These are phyloP conservation scores for Penicillium sp. DNA, from an alignment of 2,329 filamentous ascomycete genomes.

Conservation along the genomic window DNA sequence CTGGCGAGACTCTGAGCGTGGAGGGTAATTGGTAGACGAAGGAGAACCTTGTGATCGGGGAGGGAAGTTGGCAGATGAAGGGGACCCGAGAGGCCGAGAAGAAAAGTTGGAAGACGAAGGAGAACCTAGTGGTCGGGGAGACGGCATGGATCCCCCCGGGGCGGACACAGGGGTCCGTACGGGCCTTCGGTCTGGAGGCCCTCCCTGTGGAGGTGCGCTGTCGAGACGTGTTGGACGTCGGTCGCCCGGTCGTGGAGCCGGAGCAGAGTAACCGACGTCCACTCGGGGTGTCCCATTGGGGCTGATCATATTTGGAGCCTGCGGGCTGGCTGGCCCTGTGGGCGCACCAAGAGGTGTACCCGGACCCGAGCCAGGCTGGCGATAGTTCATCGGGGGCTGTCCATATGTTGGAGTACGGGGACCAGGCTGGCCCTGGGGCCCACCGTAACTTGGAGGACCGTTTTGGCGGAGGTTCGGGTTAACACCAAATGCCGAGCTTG, in stretches of 20 bases:
- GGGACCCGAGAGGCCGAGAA: conserved; percentile 19
- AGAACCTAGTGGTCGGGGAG: conserved; percentile 17
- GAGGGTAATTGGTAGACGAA: conserved; percentile 33
- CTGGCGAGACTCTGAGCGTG: conserved; percentile 33
- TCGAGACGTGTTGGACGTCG: conserved; percentile 33
- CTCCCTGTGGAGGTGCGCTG: background rate
- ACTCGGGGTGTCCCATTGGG: conserved; percentile 37
- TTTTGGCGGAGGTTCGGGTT: conserved; percentile 48
- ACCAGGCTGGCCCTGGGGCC: conserved; percentile 14
- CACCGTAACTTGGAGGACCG: conserved; percentile 32
- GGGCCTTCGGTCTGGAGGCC: conserved; percentile 31
- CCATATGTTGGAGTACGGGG: conserved; percentile 31
- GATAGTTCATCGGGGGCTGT: conserved; percentile 32
- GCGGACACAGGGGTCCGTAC: conserved; percentile 31
- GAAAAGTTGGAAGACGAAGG: conserved; percentile 32
- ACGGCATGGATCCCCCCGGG: conserved; percentile 20
- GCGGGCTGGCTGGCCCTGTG: conserved; percentile 31
- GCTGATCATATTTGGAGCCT: conserved; percentile 22
- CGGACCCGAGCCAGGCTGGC: conserved; percentile 32
- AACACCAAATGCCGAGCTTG: conserved; percentile 49
- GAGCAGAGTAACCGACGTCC: conserved; percentile 50
- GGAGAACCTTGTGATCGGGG: conserved; percentile 30
- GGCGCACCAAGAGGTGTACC: conserved; percentile 30
- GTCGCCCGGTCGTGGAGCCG: conserved; percentile 39
- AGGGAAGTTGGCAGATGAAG: conserved; percentile 33